Base-by-base conservation (phyloP, 305 asterid genomes). In the Striga hermonthica region DNA sequence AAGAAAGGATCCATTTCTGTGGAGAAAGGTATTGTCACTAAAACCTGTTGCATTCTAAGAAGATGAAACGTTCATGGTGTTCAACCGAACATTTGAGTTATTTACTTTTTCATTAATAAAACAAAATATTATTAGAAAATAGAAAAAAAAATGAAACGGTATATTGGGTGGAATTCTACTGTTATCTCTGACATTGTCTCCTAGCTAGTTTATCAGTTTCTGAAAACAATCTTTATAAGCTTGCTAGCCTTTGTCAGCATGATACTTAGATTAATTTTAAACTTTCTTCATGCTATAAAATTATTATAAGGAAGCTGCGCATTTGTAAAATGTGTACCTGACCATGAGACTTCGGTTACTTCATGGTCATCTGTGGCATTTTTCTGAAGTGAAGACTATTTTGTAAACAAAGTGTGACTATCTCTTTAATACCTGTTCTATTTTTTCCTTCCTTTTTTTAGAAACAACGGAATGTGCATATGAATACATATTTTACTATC, bases 1-100 rank as follows among this genome's bases (percentile, higher is more conserved):
- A 79, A 86, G 96, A 74, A 91, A 81, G 75, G 74, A 88, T 73
- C 83, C 83, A 43, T 60, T 57, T 62, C 78, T 91, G 39, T 91
- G 98, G 98, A 82, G 78, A 82, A 86, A 82, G 96, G 96, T 91
- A 73, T 35, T 45, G 56, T 15, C 48, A 3, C 31, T 28, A 12
- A 6, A 64, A 35, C 65, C 49, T 57, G 55, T 59, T 69, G 31
- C 31, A 22, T 22, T 22, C 31, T 22, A 0, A 22, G 31, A 22
- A 22, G 31, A 22, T 22, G 31, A 22, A 22, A 22, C 31, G 31
- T 22, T 22, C 31, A 22, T 22, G 31, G 2, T 0, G 31, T 22
- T 22, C 31, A 2, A 22, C 31, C 31, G 1, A 22, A 22, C 31
- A 22, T 22, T 22, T 22, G 31, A 22, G 31, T 22, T 22, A 22